Evolutionary conservation across 176 grass and related monocot genomes (phyloP), one percentile per base, ranked within the genome.

Genomic region (Phragmites australis): DNA sequence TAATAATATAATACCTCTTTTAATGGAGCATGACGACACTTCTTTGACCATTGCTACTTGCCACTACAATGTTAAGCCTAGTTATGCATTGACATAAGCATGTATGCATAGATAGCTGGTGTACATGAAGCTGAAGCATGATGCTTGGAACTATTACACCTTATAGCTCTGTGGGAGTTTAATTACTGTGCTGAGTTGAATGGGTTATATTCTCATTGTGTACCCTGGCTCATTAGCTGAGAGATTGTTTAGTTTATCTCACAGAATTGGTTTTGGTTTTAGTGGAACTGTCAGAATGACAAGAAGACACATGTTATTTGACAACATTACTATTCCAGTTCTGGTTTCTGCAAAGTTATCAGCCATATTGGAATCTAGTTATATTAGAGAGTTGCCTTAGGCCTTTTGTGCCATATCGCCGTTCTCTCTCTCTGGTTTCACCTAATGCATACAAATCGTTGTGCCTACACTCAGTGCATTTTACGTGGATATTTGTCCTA

Each of bases 361-460:
- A 21, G 21, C 52, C 14, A 60, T 47, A n/a, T 13, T 76, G n/a
- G 25, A 0, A 17, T 57, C 3, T 68, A 76, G 40, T 41, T 67
- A 12, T 32, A 75, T 46, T 29, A 46, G 21, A 66, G 6, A 5
- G 6, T n/a, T 65, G 65, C 10, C 10, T 44, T 59, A 14, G 3
- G 13, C 18, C 1, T 47, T 59, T 23, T 67, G 7, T 64, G 47
- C 34, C n/a, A 21, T 71, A 18, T 46, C 4, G 10, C 53, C 2
- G 16, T 64, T n/a, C n/a, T 65, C 22, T 39, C 50, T 84, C 21
- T 62, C 63, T 82, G 62, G 48, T 3, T 80, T 68, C 2, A 13
- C 15, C 4, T 26, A 80, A 53, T 53, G 12, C 32, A 52, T 49
- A 26, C 27, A 16, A 52, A 31, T 45, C 32, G 66, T 39, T 46